A percentile compares a stretch with the other conserved stretches of the same genome.
Evolutionary conservation across 2,329 filamentous ascomycete species (phyloP).

Genomic region (Aureobasidium musti): DNA sequence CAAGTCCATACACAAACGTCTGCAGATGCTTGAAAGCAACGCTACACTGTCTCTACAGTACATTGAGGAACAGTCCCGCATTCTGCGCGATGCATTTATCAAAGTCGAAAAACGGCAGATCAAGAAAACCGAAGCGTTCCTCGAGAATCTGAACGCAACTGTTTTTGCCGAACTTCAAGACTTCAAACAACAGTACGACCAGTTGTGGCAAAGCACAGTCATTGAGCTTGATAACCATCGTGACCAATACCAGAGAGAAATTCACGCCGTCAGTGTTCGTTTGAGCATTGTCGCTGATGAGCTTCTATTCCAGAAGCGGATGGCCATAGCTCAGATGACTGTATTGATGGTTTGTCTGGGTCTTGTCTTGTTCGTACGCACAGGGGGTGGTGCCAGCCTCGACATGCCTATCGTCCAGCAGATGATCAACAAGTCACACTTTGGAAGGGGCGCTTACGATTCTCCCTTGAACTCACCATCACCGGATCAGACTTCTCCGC

Average conservation of each 20-base stretch:
- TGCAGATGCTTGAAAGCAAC: slow-evolving; percentile 88
- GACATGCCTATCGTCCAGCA: slow-evolving; percentile 52
- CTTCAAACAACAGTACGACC: slow-evolving; percentile 85
- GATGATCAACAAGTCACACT: slow-evolving; percentile 43
- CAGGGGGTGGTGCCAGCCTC: slow-evolving; percentile 37
- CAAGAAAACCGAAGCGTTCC: slow-evolving; percentile 76
- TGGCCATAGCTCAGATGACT: slow-evolving; percentile 88
- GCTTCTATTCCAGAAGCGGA: slow-evolving; percentile 78
- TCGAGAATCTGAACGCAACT: slow-evolving; percentile 82
- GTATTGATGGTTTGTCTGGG: slow-evolving; percentile 83
- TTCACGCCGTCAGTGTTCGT: slow-evolving; percentile 75
- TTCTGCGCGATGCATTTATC: slow-evolving; percentile 81
- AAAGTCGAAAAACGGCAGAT: slow-evolving; percentile 87
- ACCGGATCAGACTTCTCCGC: slow-evolving; percentile 38
- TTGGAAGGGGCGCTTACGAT: slow-evolving; percentile 40
- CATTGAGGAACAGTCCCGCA: slow-evolving; percentile 92
- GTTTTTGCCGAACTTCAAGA: slow-evolving; percentile 77
- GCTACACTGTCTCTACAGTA: slow-evolving; percentile 91
- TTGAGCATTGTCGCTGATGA: slow-evolving; percentile 93
- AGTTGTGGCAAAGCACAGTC: slow-evolving; percentile 94
- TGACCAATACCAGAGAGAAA: slow-evolving; percentile 78
- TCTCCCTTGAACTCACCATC: slow-evolving; percentile 44
- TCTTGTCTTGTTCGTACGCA: slow-evolving; percentile 72
- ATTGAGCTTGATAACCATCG: slow-evolving; percentile 87
- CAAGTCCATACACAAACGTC: slow-evolving; percentile 90